Conservation (phyloP, 1,284 basidiomycete genomes). For the Naganishia albida region DNA sequence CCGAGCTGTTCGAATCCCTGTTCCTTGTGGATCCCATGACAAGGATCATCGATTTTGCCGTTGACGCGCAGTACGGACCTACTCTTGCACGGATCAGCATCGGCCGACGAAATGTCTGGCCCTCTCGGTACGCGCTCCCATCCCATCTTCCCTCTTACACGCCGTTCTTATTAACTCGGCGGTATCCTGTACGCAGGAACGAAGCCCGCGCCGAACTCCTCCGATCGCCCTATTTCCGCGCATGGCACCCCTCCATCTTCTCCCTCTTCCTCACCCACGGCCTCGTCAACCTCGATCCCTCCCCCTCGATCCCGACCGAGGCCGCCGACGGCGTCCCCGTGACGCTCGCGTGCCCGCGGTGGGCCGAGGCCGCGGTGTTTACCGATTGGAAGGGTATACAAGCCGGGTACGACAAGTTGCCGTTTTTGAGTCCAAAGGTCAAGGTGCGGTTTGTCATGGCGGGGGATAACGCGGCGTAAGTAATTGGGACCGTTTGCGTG, state of each 20-base stretch:
- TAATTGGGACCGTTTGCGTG: background rate
- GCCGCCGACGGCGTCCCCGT: constrained; percentile 35
- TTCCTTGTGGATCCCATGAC: constrained; percentile 73
- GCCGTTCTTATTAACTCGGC: background rate
- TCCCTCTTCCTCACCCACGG: constrained; percentile 68
- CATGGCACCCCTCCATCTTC: constrained; percentile 64
- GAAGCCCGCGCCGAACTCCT: constrained; percentile 63
- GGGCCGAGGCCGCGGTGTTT: constrained; percentile 44
- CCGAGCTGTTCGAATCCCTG: constrained; percentile 69
- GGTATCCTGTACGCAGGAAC: constrained; percentile 50
- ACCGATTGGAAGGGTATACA: constrained; percentile 38
- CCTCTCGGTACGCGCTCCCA: constrained; percentile 58
- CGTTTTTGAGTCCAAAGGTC: constrained; percentile 33
- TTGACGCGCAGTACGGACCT: constrained; percentile 37
- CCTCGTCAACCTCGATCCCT: constrained; percentile 55
- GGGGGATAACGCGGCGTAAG: constrained; percentile 30
- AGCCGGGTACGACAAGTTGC: constrained; percentile 43
- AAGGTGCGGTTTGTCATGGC: constrained; percentile 44
- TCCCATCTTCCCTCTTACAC: background rate
- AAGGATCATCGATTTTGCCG: constrained; percentile 58
- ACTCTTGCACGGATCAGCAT: constrained; percentile 58
- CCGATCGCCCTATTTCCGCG: constrained; percentile 50
- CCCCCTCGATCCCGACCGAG: constrained; percentile 36
- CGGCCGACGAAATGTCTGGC: constrained; percentile 66
- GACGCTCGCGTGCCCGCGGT: constrained; percentile 39